Conservation (phyloP, 225 moss, liverwort and hornwort genomes). For the Neckera pumila region DNA sequence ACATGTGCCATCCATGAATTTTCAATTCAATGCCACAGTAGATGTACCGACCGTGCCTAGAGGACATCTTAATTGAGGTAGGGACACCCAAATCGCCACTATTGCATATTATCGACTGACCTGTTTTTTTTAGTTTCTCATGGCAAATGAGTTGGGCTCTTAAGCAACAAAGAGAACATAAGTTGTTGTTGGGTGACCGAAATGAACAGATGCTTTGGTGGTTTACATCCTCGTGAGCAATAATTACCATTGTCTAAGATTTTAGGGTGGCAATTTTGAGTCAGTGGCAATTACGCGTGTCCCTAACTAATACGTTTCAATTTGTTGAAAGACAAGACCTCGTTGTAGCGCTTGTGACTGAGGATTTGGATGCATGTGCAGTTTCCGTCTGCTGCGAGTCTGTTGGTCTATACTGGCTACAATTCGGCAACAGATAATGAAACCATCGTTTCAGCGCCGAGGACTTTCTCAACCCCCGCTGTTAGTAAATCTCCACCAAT, state of each 20-base stretch:
- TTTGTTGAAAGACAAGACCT: background rate
- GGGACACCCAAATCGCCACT: background rate
- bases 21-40: background rate
- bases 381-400: slow-evolving; percentile 38
- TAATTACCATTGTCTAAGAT: background rate
- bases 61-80: background rate
- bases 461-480: slow-evolving; percentile 29
- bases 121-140: background rate
- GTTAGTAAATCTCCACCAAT: background rate
- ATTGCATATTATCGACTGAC: background rate
- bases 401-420: slow-evolving; percentile 31
- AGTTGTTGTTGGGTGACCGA: background rate
- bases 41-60: background rate
- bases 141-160: background rate
- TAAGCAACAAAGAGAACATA: background rate
- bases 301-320: background rate
- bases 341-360: background rate
- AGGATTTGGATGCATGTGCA: slow-evolving; percentile 5
- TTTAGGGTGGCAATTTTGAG: background rate
- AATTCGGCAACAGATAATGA: slow-evolving; percentile 16
- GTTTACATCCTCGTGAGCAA: background rate
- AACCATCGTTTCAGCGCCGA: slow-evolving; percentile 33
- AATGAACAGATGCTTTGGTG: background rate
- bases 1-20: background rate
- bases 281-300: background rate